Conservation (phyloP, 2,329 filamentous ascomycete genomes). For the Lachnellula cervina region DNA sequence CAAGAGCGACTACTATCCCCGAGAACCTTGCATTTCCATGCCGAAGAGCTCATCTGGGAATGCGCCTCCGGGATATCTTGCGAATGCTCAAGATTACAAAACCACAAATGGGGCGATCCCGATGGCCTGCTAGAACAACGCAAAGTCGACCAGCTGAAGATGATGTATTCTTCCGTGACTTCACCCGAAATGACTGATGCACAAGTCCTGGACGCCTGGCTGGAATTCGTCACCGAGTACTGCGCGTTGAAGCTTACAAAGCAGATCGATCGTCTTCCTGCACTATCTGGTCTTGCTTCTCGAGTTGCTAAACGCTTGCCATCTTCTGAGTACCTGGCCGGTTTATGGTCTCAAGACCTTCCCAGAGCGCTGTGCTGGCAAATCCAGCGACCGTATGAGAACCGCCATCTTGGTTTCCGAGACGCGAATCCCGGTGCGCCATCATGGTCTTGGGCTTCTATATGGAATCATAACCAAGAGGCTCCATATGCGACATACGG, state of each 20-base stretch:
- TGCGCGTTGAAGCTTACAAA: not conserved
- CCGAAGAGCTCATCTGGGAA: conserved; percentile 2
- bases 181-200: not conserved
- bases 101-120: not conserved
- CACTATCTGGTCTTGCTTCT: not conserved
- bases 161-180: not conserved
- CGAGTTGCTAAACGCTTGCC: not conserved
- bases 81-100: not conserved
- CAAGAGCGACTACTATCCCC: not conserved
- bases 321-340: not conserved
- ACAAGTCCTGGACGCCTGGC: not conserved
- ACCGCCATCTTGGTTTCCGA: not conserved
- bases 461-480: not conserved
- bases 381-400: not conserved
- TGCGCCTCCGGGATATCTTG: conserved; percentile 1
- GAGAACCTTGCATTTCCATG: not conserved
- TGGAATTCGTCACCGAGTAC: not conserved
- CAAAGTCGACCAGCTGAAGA: not conserved
- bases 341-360: conserved; percentile 1
- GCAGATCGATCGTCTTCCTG: conserved; percentile 1
- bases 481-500: not conserved
- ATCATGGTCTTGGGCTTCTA: conserved; percentile 2
- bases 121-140: not conserved
- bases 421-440: not conserved
- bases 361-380: not conserved